Conservation (phyloP, 2,329 filamentous ascomycete genomes). For the Cladosporium sp. region DNA sequence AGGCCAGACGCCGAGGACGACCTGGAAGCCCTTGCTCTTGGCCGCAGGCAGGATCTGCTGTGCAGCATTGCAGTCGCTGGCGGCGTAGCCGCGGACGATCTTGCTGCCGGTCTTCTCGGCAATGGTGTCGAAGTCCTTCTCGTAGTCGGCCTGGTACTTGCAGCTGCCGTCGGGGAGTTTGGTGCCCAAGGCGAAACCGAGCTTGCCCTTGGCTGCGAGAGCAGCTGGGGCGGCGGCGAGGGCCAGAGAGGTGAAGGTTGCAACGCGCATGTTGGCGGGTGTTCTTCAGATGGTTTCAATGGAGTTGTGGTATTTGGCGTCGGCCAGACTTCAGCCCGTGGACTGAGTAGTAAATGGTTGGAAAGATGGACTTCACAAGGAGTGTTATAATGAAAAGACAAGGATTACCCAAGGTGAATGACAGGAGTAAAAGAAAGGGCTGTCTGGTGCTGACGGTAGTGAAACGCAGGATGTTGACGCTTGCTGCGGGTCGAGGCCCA, state of each 20-base stretch:
- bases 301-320: neutral
- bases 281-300: conserved; percentile 3
- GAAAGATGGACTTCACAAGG: neutral
- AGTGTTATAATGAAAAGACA: conserved; percentile 6
- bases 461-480: conserved; percentile 1
- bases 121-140: conserved; percentile 61
- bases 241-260: conserved; percentile 23
- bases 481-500: neutral
- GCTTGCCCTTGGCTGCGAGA: conserved; percentile 40
- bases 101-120: conserved; percentile 47
- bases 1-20: conserved; percentile 68
- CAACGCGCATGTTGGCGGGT: conserved; percentile 22
- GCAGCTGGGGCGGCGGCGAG: conserved; percentile 23
- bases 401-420: neutral
- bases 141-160: conserved; percentile 61
- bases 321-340: neutral
- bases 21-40: conserved; percentile 60
- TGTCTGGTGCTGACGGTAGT: neutral
- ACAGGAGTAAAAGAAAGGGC: neutral
- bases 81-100: conserved; percentile 64
- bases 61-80: conserved; percentile 62
- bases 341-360: neutral
- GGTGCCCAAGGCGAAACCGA: conserved; percentile 65
- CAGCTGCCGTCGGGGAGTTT: conserved; percentile 58
- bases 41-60: conserved; percentile 62